Evolutionary conservation across 106 monocot genomes (phyloP), one percentile per base, ranked within the genome.

Genomic region (Amphibolis antarctica): DNA sequence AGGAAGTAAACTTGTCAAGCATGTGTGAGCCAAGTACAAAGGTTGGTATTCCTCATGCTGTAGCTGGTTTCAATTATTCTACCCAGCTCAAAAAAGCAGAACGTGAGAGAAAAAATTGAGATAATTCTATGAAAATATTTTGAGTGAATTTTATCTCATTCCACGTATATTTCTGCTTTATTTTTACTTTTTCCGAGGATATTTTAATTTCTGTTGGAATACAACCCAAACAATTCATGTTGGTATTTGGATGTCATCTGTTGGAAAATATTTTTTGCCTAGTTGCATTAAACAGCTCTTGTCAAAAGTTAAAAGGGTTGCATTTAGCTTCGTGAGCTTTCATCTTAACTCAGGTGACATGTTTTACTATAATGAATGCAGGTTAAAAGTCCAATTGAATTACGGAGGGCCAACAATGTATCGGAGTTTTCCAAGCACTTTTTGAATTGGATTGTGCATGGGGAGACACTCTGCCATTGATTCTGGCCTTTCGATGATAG

Each of bases 391-490:
- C 36, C 60, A 49, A 10, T 1, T 7, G 72, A 71, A 50, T 25
- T 27, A 12, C 42, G 49, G 25, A 7, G 22, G 12, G 1, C 23
- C 6, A 68, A 71, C 24, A 23, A 27, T 5, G 54, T 54, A 17
- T 42, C 53, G 9, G 80, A 80, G 63, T 80, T 71, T 70, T 74
- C 80, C 5, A 74, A 80, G 17, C 66, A 69, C 20, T 84, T 84
- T 64, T 77, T 74, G 19, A 47, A 55, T 21, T 84, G 84, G 84
- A 80, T 84, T 30, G 64, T 47, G n/a, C 57, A 64, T 56, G 84
- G 84, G 57, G 80, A 75, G 57, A 61, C 74, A 15, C 63, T 80
- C 27, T 84, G 54, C 51, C 74, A 55, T 18, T 47, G 27, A 64
- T 49, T 12, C 10, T 43, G 22, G 29, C n/a, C 9, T 44, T 43